Conservation (phyloP, 805 yeast species). For the Hanseniaspora jakobsenii region DNA sequence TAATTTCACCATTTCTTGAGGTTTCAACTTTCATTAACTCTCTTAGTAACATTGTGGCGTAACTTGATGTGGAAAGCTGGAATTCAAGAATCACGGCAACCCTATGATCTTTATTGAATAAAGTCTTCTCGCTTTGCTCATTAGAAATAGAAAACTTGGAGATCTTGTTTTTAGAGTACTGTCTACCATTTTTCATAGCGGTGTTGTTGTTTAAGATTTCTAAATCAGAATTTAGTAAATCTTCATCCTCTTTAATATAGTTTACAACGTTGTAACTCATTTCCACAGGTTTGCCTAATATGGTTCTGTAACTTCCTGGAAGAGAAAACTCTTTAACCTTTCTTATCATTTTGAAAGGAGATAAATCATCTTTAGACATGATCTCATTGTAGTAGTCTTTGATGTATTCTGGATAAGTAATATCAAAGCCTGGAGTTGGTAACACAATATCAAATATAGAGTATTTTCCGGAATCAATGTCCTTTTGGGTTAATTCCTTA, state of each 20-base stretch:
- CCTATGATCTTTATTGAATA: slow-evolving; percentile 32
- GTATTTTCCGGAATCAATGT: slow-evolving; percentile 44
- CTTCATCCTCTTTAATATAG: slow-evolving; percentile 55
- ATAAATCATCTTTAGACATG: slow-evolving; percentile 72
- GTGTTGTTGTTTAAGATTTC: slow-evolving; percentile 37
- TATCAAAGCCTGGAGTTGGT: slow-evolving; percentile 95
- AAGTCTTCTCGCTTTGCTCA: slow-evolving; percentile 19
- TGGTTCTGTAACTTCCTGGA: slow-evolving; percentile 75
- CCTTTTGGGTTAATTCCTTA: slow-evolving; percentile 61
- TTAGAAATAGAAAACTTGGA: slow-evolving; percentile 27
- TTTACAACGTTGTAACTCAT: slow-evolving; percentile 50
- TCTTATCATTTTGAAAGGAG: slow-evolving; percentile 76
- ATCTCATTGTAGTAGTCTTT: slow-evolving; percentile 50
- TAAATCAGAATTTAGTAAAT: slow-evolving; percentile 68
- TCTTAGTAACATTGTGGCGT: slow-evolving; percentile 95
- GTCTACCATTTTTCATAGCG: slow-evolving; percentile 26
- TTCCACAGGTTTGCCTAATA: slow-evolving; percentile 54
- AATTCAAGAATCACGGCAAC: slow-evolving; percentile 64
- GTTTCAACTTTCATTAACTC: slow-evolving; percentile 77
- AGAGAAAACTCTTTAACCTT: slow-evolving; percentile 79
- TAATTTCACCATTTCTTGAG: slow-evolving; percentile 36
- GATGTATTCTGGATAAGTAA: slow-evolving; percentile 63
- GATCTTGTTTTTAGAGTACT: slow-evolving; percentile 25
- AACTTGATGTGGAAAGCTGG: slow-evolving; percentile 73
- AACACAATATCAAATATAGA: slow-evolving; percentile 73